Conservation (phyloP, 495 filamentous ascomycete species). For the Lophium mytilinum region DNA sequence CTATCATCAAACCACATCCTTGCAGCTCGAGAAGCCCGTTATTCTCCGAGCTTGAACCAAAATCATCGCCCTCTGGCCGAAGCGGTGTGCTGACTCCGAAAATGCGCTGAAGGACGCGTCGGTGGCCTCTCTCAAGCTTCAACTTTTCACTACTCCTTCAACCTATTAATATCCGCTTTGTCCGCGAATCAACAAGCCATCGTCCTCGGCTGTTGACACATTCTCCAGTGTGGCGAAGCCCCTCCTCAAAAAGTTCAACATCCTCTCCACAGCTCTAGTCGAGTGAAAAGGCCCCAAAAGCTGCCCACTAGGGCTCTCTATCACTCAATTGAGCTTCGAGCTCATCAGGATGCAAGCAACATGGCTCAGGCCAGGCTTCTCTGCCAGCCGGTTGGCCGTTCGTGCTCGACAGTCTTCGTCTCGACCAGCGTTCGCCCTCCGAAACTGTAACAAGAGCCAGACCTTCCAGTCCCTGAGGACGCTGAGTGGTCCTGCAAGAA, state of each 20-base stretch:
- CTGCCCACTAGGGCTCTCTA: background rate
- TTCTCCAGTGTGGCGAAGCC: background rate
- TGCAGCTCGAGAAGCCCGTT: background rate
- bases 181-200: background rate
- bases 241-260: background rate
- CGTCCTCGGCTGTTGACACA: background rate
- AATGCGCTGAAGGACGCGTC: background rate
- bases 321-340: background rate
- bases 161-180: background rate
- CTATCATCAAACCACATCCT: too few relatives aligned
- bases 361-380: conserved; percentile 14
- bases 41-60: background rate
- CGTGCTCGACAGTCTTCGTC: background rate
- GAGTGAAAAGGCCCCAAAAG: background rate
- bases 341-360: conserved; percentile 7
- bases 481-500: background rate
- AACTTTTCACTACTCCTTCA: background rate
- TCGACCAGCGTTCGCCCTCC: background rate
- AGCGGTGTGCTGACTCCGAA: background rate
- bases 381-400: conserved; percentile 2
- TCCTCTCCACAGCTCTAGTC: background rate
- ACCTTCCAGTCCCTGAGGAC: background rate
- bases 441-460: background rate
- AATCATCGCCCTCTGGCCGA: background rate
- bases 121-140: background rate